These are phyloP conservation scores for Penicillium sp. DNA, from an alignment of 2,329 filamentous ascomycete genomes.

Conservation along the genomic window DNA sequence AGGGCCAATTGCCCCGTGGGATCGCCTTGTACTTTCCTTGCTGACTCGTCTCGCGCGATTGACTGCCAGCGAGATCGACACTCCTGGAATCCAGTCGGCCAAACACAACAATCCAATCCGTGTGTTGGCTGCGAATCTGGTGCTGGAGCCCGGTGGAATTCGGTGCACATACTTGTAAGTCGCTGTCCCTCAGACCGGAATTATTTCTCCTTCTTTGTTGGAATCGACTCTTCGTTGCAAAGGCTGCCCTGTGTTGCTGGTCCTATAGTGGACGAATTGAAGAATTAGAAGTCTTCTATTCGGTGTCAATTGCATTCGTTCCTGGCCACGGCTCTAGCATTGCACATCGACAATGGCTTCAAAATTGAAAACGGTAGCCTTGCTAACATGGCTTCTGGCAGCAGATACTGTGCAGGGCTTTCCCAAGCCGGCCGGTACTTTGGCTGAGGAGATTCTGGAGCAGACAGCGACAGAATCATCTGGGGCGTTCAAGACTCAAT, in stretches of 20 bases:
- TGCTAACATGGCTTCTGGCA: conserved; percentile 36
- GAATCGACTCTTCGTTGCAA: conserved; percentile 2
- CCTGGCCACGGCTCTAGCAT: conserved; percentile 1
- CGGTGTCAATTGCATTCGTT: conserved; percentile 1
- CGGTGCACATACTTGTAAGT: conserved; percentile 16
- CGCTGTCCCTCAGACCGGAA: not conserved
- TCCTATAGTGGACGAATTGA: conserved; percentile 7
- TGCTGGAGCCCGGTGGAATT: conserved; percentile 10
- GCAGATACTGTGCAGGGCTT: conserved; percentile 25
- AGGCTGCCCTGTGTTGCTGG: conserved; percentile 4
- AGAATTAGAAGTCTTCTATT: not conserved
- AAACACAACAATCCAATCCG: conserved; percentile 14
- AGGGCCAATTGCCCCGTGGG: no score
- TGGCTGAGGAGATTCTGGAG: conserved; percentile 9
- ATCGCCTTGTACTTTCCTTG: no score
- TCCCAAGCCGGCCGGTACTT: conserved; percentile 17
- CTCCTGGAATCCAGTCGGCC: conserved; percentile 11
- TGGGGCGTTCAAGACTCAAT: conserved; percentile 30
- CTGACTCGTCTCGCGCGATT: conserved; percentile 1
- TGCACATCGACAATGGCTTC: conserved; percentile 5
- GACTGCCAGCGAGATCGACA: conserved; percentile 15
- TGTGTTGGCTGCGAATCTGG: conserved; percentile 3
- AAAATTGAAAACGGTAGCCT: conserved; percentile 22
- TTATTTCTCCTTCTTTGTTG: conserved; percentile 1
- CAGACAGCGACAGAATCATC: conserved; percentile 13